These are phyloP conservation scores for Dictyostelium firmibasis DNA, from an alignment of 78 protist species.

Conservation along the genomic window DNA sequence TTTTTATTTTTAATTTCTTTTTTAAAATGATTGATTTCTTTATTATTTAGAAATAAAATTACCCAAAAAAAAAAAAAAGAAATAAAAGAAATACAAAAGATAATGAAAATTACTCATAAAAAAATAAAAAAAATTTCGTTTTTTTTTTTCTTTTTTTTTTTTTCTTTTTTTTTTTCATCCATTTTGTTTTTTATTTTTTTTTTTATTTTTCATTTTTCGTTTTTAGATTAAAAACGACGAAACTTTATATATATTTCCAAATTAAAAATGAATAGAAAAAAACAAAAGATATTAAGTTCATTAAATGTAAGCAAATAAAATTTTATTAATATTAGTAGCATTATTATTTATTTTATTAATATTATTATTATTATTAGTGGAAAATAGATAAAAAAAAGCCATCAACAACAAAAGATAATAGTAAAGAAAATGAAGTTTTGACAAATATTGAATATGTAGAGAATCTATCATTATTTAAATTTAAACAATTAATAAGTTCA, in stretches of 20 bases:
- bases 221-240: not conserved
- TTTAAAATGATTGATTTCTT: too few species aligned
- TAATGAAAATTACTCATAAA: too few species aligned
- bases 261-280: conserved; percentile 11
- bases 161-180: not conserved
- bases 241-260: not conserved
- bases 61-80: too few species aligned
- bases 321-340: too few species aligned
- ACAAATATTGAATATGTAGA: conserved; percentile 6
- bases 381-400: not conserved
- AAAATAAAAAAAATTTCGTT: not conserved
- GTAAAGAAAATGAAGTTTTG: not conserved
- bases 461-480: conserved; percentile 23
- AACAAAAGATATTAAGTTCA: conserved; percentile 3
- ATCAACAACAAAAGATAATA: not conserved
- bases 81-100: too few species aligned
- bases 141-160: not conserved
- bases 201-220: not conserved
- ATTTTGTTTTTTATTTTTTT: not conserved
- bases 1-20: too few species aligned
- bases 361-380: too few species aligned
- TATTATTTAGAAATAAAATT: too few species aligned
- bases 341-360: too few species aligned
- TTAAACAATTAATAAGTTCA: not conserved
- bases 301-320: not conserved